Conservation (phyloP, 2,329 filamentous ascomycete genomes). For the Cadophora sp. region DNA sequence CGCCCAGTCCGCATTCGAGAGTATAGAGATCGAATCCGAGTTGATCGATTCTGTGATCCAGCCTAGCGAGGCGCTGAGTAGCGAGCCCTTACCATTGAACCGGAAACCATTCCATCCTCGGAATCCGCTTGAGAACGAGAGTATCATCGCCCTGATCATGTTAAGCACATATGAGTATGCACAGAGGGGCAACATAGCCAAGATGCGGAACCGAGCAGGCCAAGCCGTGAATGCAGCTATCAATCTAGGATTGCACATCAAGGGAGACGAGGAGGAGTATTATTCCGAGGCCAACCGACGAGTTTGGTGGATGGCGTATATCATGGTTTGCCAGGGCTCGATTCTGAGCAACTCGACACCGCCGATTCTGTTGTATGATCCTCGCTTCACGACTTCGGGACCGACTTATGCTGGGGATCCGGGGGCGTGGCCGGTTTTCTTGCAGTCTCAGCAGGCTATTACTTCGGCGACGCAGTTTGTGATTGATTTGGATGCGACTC, state of each 20-base stretch:
- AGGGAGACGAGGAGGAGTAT: constrained; percentile 47
- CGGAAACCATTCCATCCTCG: constrained; percentile 53
- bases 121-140: constrained; percentile 55
- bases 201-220: constrained; percentile 56
- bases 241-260: constrained; percentile 52
- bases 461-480: constrained; percentile 56
- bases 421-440: constrained; percentile 51
- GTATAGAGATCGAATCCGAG: constrained; percentile 56
- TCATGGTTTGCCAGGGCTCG: constrained; percentile 56
- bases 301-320: constrained; percentile 63
- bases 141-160: constrained; percentile 55
- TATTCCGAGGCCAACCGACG: constrained; percentile 55
- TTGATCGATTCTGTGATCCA: constrained; percentile 53
- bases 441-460: constrained; percentile 57
- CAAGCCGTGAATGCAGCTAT: constrained; percentile 56
- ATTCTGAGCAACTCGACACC: constrained; percentile 58
- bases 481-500: constrained; percentile 53
- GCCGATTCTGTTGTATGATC: constrained; percentile 52
- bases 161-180: constrained; percentile 60
- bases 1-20: constrained; percentile 55
- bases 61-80: constrained; percentile 53
- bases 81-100: constrained; percentile 36
- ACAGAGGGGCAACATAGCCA: constrained; percentile 59
- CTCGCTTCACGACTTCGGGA: constrained; percentile 53
- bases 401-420: constrained; percentile 52